A percentile compares a stretch with the other conserved stretches of the same genome.
These are phyloP conservation scores for Tolypocladium nubicola DNA, from an alignment of 2,329 filamentous ascomycete species.

Conservation along the genomic window DNA sequence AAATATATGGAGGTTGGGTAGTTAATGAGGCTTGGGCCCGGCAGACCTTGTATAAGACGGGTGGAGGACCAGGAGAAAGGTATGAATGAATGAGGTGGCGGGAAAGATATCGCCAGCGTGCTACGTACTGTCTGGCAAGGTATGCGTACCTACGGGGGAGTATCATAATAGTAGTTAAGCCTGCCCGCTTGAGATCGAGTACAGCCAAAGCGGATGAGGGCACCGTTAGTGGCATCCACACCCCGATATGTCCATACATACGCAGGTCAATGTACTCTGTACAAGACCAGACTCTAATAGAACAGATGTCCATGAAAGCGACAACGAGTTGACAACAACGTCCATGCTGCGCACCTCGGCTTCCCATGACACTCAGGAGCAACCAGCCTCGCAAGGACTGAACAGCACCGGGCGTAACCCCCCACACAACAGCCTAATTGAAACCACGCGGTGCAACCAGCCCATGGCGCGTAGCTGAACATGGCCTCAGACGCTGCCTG, in stretches of 20 bases:
- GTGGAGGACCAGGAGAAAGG: neutral
- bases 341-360: neutral
- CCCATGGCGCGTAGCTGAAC: neutral
- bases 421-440: neutral
- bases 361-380: neutral
- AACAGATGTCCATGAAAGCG: neutral
- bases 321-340: neutral
- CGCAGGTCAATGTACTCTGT: neutral
- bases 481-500: slow-evolving; percentile 32
- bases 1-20: neutral
- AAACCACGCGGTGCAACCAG: neutral
- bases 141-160: neutral
- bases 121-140: neutral
- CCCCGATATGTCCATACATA: neutral
- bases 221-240: neutral
- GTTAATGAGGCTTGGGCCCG: neutral
- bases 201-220: neutral
- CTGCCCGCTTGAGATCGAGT: neutral
- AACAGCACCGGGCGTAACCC: neutral
- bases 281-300: neutral
- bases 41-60: neutral
- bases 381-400: neutral
- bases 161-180: too few relatives aligned
- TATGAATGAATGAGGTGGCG: neutral
- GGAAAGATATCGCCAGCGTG: neutral